Conservation (phyloP, 2,329 filamentous ascomycete genomes). For the Paraphoma chrysanthemicola region DNA sequence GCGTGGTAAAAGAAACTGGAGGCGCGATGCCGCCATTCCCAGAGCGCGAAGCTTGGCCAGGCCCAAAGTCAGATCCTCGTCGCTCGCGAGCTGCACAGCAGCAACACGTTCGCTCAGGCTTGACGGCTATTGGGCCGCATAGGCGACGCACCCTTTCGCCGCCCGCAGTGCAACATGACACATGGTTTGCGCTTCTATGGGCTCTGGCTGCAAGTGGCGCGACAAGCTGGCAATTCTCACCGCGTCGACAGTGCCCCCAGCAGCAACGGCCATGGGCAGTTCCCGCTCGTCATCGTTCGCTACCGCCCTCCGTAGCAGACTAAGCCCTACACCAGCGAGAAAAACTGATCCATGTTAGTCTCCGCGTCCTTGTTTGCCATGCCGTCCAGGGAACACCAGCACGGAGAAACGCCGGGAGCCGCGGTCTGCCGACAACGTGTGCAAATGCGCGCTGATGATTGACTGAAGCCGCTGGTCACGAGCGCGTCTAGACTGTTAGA, state of each 20-base stretch:
- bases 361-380: neutral
- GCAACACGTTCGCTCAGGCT: neutral
- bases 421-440: slow-evolving; percentile 1
- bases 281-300: slow-evolving; percentile 1
- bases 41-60: slow-evolving; percentile 14
- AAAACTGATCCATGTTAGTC: slow-evolving; percentile 6
- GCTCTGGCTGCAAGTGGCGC: neutral
- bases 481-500: neutral
- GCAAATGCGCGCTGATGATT: neutral
- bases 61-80: neutral
- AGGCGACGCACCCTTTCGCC: neutral
- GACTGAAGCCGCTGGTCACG: neutral
- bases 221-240: slow-evolving; percentile 1
- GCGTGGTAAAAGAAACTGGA: slow-evolving; percentile 10
- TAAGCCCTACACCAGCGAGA: slow-evolving; percentile 5
- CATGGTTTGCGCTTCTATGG: slow-evolving; percentile 1
- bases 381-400: neutral
- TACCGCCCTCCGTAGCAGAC: neutral
- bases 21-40: slow-evolving; percentile 19
- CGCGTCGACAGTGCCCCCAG: slow-evolving; percentile 1
- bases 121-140: neutral
- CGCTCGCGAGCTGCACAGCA: neutral
- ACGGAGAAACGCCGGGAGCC: neutral
- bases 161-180: slow-evolving; percentile 1
- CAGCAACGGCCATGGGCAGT: neutral